phyloP scores from a whole-genome alignment of 1,284 basidiomycete species.

The Xerocomus minutiporus region DNA sequence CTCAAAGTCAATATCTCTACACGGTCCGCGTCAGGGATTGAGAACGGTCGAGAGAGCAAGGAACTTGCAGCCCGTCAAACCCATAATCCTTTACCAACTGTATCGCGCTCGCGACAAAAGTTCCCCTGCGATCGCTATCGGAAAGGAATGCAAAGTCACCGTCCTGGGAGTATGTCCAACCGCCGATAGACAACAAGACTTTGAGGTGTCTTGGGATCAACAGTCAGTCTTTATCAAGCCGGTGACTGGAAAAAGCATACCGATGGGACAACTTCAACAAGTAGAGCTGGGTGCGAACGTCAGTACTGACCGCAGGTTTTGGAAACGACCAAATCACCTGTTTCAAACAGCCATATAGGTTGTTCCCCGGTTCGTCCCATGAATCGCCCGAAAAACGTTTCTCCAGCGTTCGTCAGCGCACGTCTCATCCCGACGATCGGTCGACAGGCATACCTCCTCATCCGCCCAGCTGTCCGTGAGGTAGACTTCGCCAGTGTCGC shows the following conservation, averaged over 20 bases:
- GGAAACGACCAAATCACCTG: slow-evolving; percentile 46
- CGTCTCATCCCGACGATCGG: too few species aligned
- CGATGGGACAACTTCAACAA: slow-evolving; percentile 61
- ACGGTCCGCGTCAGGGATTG: neutral
- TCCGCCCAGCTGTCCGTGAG: slow-evolving; percentile 84
- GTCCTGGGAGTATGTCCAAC: slow-evolving; percentile 66
- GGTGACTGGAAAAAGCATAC: slow-evolving; percentile 2
- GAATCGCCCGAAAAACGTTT: slow-evolving; percentile 64
- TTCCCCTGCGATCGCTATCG: slow-evolving; percentile 49
- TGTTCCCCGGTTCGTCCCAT: slow-evolving; percentile 62
- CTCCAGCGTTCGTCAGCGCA: slow-evolving; percentile 32
- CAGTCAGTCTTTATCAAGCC: neutral
- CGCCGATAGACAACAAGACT: slow-evolving; percentile 74
- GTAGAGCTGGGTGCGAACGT: slow-evolving; percentile 37
- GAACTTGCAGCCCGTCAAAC: slow-evolving; percentile 74
- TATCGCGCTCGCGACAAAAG: slow-evolving; percentile 71
- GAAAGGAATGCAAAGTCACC: slow-evolving; percentile 66
- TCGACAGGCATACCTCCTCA: slow-evolving; percentile 56
- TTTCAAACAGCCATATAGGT: slow-evolving; percentile 85
- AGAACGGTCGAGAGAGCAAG: neutral
- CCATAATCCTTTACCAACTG: slow-evolving; percentile 81
- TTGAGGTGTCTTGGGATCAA: slow-evolving; percentile 61
- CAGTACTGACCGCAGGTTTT: neutral
- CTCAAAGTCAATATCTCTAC: slow-evolving; percentile 68
- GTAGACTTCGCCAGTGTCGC: slow-evolving; percentile 59